phyloP scores from a whole-genome alignment of 2,329 filamentous ascomycete genomes.

The Aspergillus versicolor region DNA sequence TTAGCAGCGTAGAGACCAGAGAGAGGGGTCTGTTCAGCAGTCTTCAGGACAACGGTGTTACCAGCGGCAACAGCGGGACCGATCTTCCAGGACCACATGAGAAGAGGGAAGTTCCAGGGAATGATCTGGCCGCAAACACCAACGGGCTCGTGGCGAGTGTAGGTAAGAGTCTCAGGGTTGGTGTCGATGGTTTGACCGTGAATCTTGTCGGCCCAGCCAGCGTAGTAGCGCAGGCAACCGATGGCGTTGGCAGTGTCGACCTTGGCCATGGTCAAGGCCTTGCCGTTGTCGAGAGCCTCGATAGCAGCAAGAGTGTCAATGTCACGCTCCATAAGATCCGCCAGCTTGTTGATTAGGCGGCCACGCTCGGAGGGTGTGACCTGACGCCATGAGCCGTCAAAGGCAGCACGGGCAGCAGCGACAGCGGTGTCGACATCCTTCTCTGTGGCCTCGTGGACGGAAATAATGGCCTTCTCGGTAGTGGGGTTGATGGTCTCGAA shows the following conservation, averaged over 20 bases:
- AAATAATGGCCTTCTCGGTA: constrained; percentile 80
- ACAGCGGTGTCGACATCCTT: constrained; percentile 77
- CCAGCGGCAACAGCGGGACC: constrained; percentile 66
- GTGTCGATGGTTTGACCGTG: constrained; percentile 84
- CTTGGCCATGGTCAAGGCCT: constrained; percentile 51
- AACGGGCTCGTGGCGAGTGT: constrained; percentile 75
- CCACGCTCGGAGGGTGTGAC: constrained; percentile 71
- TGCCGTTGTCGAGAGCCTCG: constrained; percentile 68
- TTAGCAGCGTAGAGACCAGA: constrained; percentile 61
- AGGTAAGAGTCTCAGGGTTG: constrained; percentile 75
- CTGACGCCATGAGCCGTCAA: constrained; percentile 69
- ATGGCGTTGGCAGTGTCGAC: constrained; percentile 69
- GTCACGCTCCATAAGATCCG: constrained; percentile 78
- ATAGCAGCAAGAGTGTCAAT: constrained; percentile 72
- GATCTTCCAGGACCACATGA: constrained; percentile 85
- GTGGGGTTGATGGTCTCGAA: constrained; percentile 90
- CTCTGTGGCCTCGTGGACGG: constrained; percentile 80
- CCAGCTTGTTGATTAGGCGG: constrained; percentile 69
- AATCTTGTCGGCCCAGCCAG: constrained; percentile 93
- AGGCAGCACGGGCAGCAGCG: constrained; percentile 79
- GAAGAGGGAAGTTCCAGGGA: constrained; percentile 83
- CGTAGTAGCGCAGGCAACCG: constrained; percentile 80
- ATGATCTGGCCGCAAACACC: constrained; percentile 88
- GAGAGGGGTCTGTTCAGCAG: constrained; percentile 66
- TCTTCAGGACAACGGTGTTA: constrained; percentile 64